Base-by-base conservation (phyloP, 768 basidiomycete genomes). In the Cystofilobasidium ferigula region DNA sequence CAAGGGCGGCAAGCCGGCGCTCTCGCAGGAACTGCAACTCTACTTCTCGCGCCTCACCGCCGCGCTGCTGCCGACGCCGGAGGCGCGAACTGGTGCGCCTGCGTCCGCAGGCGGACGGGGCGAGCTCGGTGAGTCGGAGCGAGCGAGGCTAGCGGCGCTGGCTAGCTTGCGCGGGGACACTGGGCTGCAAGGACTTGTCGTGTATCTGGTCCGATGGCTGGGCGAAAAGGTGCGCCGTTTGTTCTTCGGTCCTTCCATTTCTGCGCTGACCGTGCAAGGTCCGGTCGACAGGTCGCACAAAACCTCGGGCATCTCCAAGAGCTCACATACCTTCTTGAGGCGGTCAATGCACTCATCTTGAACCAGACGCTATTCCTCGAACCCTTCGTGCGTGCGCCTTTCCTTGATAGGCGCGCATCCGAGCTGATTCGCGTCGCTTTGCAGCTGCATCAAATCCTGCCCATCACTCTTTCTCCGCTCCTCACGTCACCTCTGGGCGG, bases 151-250 rank as follows among this genome's bases (percentile, higher is more conserved):
- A 0, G 95, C 95, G 4, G 94, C 95, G 6, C 79, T 99, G 57
- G 89, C 89, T 9, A 92, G 89, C 73, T 77, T 99, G 70, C 79
- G 90, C 61, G 83, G 83, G 68, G 95, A 99, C 70, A 89, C 91
- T 2, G 94, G 94, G 3, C 74, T 99, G 68, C 89, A 92, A 70
- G 87, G 89, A 6, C 81, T 99, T 22, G 76, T 99, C 30, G 91
- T 94, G 0, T 98, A 98, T 73, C 80, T 99, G 34, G 88, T 97
- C 57, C 84, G 89, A 42, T 99, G 95, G 95, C 82, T 94, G 0
- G 88, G 86, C 20, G 92, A 97, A 56, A 71, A 72, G 63, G 72
- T 73, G 73, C 86, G 89, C 43, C 16, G 13, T 12, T 0, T 42
- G 5, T 22, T 9, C 14, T 34, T 43, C 10, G 6, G 5, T 9